Conservation (phyloP, 805 yeast genomes). For the Cyberlindnera nakhonratchasimensis region DNA sequence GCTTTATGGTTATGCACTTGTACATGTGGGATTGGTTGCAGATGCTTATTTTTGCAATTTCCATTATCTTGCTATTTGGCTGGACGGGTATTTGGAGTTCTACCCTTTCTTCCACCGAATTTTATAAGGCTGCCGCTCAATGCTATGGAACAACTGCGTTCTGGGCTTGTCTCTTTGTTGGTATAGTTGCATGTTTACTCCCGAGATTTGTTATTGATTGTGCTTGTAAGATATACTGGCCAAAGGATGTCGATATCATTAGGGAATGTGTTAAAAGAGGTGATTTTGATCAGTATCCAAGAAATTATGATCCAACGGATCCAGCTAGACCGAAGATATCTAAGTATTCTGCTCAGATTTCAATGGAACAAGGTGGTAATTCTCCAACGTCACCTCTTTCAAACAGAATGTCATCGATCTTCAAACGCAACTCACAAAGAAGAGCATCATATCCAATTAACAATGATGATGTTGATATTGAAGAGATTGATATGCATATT, state of each 20-base stretch:
- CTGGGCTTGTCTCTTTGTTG: conserved; percentile 68
- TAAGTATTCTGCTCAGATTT: conserved; percentile 37
- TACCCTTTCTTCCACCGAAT: conserved; percentile 48
- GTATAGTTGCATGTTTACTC: conserved; percentile 58
- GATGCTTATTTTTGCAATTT: conserved; percentile 48
- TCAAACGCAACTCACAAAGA: conserved; percentile 34
- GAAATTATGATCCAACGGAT: conserved; percentile 75
- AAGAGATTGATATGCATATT: conserved; percentile 37
- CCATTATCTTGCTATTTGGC: conserved; percentile 57
- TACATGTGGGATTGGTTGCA: conserved; percentile 82
- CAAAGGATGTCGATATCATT: conserved; percentile 68
- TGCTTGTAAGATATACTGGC: conserved; percentile 47
- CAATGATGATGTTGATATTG: conserved; percentile 32
- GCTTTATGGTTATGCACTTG: conserved; percentile 63
- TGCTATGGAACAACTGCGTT: conserved; percentile 56
- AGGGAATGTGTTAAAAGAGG: conserved; percentile 69
- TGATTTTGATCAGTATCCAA: conserved; percentile 63
- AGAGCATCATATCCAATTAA: conserved; percentile 26
- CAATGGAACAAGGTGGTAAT: conserved; percentile 25
- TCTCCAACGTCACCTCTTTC: conserved; percentile 14
- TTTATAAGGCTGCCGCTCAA: conserved; percentile 63
- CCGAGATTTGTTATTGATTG: conserved; percentile 68
- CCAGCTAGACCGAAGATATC: conserved; percentile 57
- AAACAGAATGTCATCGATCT: conserved; percentile 33
- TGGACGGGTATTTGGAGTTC: conserved; percentile 86